Evolutionary conservation across 2,329 filamentous ascomycete genomes (phyloP).

Genomic region (Coleophoma crateriformis): DNA sequence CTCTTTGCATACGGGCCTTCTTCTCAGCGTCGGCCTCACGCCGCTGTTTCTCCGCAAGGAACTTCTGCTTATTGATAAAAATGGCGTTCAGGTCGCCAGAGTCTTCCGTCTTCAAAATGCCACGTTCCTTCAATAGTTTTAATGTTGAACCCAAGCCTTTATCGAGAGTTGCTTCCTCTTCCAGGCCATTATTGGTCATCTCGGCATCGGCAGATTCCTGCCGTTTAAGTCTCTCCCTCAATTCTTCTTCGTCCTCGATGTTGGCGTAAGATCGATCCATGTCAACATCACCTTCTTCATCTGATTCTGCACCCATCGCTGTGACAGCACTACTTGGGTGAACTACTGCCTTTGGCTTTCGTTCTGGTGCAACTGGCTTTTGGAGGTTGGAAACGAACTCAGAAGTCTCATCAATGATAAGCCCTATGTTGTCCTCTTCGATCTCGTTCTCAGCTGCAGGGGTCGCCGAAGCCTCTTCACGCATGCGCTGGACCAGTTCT

Average conservation of each 20-base stretch:
- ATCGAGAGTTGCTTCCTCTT: slow-evolving; percentile 77
- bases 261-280: slow-evolving; percentile 28
- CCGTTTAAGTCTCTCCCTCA: slow-evolving; percentile 42
- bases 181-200: slow-evolving; percentile 66
- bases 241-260: slow-evolving; percentile 38
- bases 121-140: slow-evolving; percentile 77
- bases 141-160: slow-evolving; percentile 78
- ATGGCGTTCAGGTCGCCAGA: slow-evolving; percentile 60
- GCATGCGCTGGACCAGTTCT: slow-evolving; percentile 77
- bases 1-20: slow-evolving; percentile 73
- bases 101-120: slow-evolving; percentile 64
- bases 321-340: slow-evolving; percentile 34
- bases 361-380: slow-evolving; percentile 54
- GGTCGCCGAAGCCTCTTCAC: slow-evolving; percentile 48
- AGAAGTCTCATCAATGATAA: slow-evolving; percentile 93
- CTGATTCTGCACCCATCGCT: slow-evolving; percentile 37
- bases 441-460: slow-evolving; percentile 55
- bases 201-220: slow-evolving; percentile 42
- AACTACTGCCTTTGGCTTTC: slow-evolving; percentile 30
- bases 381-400: slow-evolving; percentile 88
- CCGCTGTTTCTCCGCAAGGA: slow-evolving; percentile 73
- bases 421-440: slow-evolving; percentile 48
- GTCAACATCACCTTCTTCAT: slow-evolving; percentile 35
- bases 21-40: slow-evolving; percentile 76
- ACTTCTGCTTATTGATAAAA: slow-evolving; percentile 67